Evolutionary conservation across 495 filamentous ascomycete genomes (phyloP).

Genomic region (Penicillium bovifimosum): DNA sequence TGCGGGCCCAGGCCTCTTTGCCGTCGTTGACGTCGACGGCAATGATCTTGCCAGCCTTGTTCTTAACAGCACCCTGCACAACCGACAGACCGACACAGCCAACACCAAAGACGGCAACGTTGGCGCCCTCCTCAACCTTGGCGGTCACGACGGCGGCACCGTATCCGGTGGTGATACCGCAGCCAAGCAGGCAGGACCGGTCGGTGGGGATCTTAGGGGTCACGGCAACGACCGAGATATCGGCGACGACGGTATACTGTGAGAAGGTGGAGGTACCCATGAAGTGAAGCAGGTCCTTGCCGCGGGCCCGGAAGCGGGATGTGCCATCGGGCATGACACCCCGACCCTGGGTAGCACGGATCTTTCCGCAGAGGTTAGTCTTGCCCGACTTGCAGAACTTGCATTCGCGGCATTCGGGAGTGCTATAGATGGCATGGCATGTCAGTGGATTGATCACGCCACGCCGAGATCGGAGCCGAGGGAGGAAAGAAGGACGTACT

Average conservation of each 20-base stretch:
- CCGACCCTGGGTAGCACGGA: conserved; percentile 90
- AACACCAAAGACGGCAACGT: conserved; percentile 90
- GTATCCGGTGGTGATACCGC: conserved; percentile 98
- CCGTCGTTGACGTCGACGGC: conserved; percentile 89
- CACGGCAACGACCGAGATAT: conserved; percentile 95
- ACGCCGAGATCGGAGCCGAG: neutral
- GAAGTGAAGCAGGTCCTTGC: conserved; percentile 92
- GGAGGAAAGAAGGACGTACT: conserved; percentile 48
- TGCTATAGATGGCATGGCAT: conserved; percentile 50
- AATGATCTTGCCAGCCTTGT: conserved; percentile 84
- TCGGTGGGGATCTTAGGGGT: conserved; percentile 91
- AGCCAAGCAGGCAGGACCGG: conserved; percentile 90
- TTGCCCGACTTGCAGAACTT: conserved; percentile 99
- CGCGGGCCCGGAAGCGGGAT: conserved; percentile 88
- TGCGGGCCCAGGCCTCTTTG: conserved; percentile 87
- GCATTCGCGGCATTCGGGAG: conserved; percentile 93
- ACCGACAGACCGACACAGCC: conserved; percentile 94
- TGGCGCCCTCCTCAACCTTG: conserved; percentile 80
- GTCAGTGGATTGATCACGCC: neutral
- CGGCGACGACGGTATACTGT: conserved; percentile 96
- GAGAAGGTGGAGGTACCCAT: conserved; percentile 99
- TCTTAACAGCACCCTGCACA: conserved; percentile 88
- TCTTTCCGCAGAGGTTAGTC: conserved; percentile 99
- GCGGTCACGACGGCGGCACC: conserved; percentile 92
- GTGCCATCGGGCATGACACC: conserved; percentile 99